Percentiles rank a stretch among this genome's conserved stretches.
Evolutionary conservation across 2,329 filamentous ascomycete genomes (phyloP).

Genomic region (Beauveria australis): DNA sequence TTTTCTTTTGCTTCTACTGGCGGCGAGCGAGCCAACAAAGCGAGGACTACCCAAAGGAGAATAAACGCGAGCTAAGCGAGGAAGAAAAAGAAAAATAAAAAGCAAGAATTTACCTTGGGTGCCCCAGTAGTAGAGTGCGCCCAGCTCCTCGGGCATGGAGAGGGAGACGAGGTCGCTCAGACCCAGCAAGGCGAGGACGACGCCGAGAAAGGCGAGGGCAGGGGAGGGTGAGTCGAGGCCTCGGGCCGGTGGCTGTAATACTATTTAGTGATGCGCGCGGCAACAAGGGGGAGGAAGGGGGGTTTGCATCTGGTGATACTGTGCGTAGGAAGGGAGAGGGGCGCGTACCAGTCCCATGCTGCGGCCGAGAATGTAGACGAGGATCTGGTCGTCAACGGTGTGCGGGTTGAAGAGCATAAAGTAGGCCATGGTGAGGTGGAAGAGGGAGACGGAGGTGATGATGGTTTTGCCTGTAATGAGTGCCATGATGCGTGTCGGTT

Average conservation of each 20-base stretch:
- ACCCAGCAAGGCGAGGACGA: conserved; percentile 54
- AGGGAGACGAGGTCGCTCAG: conserved; percentile 58
- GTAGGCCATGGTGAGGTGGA: conserved; percentile 76
- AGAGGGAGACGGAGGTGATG: conserved; percentile 72
- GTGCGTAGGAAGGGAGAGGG: background rate
- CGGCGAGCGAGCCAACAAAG: background rate
- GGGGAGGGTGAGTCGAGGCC: conserved; percentile 62
- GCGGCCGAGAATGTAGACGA: conserved; percentile 76
- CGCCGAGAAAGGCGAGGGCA: conserved; percentile 65
- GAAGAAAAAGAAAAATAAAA: background rate
- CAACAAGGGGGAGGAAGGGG: background rate
- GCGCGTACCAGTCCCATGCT: conserved; percentile 67
- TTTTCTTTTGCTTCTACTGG: background rate
- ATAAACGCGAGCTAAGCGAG: background rate
- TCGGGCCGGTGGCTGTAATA: conserved; percentile 52
- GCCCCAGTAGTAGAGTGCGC: conserved; percentile 55
- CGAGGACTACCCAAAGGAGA: no score
- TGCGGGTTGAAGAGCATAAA: conserved; percentile 71
- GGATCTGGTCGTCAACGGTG: conserved; percentile 65
- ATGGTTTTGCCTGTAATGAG: conserved; percentile 73
- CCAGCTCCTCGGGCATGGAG: conserved; percentile 59
- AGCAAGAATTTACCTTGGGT: conserved; percentile 47
- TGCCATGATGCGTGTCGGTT: conserved; percentile 48
- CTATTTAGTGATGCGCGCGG: background rate
- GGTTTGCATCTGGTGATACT: background rate